Evolutionary conservation across 371 early-diverging fungal genomes (phyloP), one percentile per base, ranked within the genome.

Genomic region (Actinomucor elegans): DNA sequence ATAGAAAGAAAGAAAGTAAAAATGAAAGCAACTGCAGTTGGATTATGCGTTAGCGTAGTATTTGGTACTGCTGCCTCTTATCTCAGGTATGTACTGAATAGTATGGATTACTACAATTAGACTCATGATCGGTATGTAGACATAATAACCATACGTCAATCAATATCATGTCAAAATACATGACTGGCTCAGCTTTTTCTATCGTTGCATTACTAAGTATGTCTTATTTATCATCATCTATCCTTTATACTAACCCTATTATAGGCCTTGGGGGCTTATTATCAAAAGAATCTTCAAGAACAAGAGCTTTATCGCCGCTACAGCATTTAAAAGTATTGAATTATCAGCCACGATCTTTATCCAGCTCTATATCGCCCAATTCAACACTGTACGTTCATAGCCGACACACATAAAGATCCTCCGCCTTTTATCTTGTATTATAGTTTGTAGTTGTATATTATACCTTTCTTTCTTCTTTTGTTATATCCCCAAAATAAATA

Each of bases 21-120:
- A 26, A n/a, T 36, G n/a, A n/a, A n/a, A 1, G 24, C 41, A 18
- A 42, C 27, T 35, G 33, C 35, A 14, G 48, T 48, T 28, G 53
- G 59, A 23, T 42, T 59, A 43, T 62, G 47, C 43, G 52, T 62
- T 14, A 44, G 62, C 20, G 57, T 57, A 14, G 49, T 62, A 1
- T 57, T 62, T 48, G 62, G 62, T 6, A 57, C 62, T 43, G 59
- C 59, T 21, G 59, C 59, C 29, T 48, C 59, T 7, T 48, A 48
- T 31, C 23, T 59, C 12, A 36, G 52, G 56, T 61, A 41, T 29
- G 20, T 21, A n/a, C n/a, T n/a, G 14, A n/a, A 18, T 10, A 8
- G 10, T 8, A 11, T 27, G 15, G 5, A 24, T 9, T 20, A 8
- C 20, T 27, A 26, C 26, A 27, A 10, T 14, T 36, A 32, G 14